phyloP scores from a whole-genome alignment of 164 flowering plant genomes.

The Sextonia rubra region DNA sequence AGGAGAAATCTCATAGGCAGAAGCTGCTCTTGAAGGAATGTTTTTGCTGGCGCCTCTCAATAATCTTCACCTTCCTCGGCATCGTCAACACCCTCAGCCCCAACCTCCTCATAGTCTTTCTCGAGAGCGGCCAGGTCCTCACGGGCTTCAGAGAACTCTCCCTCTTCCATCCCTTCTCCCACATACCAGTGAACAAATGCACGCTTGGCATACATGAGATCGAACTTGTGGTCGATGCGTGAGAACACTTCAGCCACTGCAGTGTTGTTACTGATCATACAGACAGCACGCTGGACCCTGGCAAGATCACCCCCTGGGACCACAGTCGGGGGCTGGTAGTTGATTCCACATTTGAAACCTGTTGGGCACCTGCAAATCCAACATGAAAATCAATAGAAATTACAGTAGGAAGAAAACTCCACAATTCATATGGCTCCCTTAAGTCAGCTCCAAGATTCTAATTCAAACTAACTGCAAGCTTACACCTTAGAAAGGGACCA shows the following conservation, averaged over 20 bases:
- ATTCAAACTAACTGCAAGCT: too few relatives aligned
- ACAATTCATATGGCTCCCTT: not conserved
- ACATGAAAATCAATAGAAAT: not conserved
- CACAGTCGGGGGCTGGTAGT: conserved; percentile 74
- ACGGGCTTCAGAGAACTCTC: conserved; percentile 82
- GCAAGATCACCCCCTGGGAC: conserved; percentile 86
- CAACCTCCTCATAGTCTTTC: conserved; percentile 80
- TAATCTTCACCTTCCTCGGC: conserved; percentile 58
- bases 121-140: conserved; percentile 84
- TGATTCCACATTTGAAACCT: conserved; percentile 82
- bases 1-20: not conserved
- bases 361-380: conserved; percentile 64
- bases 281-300: conserved; percentile 78
- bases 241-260: conserved; percentile 79
- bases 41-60: conserved; percentile 14
- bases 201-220: conserved; percentile 73
- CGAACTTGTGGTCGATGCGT: conserved; percentile 67
- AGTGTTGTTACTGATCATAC: conserved; percentile 89
- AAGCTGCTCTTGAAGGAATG: not conserved
- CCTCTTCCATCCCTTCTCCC: conserved; percentile 91
- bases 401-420: not conserved
- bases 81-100: conserved; percentile 61
- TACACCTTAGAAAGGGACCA: too few relatives aligned
- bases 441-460: too few relatives aligned
- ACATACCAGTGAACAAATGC: conserved; percentile 89